Percentiles rank a stretch among this genome's conserved stretches.
Evolutionary conservation across 352 stramenopile species (phyloP).

Genomic region (Pythium rhizo-oryzae): DNA sequence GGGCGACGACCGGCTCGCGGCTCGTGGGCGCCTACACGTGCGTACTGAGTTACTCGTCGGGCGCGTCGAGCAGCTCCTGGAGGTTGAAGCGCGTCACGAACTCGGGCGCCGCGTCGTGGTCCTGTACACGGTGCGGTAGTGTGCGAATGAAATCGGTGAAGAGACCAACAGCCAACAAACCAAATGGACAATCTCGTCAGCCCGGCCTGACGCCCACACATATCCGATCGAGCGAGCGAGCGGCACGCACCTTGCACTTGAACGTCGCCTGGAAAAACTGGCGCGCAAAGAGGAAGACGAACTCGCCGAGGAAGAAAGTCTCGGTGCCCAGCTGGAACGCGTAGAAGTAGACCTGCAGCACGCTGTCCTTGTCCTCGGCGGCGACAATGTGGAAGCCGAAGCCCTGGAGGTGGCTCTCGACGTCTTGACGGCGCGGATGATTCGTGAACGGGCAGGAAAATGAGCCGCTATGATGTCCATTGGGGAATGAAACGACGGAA

Average conservation of each 20-base stretch:
- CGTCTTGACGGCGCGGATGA: conserved; percentile 42
- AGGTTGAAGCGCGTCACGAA: conserved; percentile 78
- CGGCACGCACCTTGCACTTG: conserved; percentile 65
- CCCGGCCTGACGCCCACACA: conserved; percentile 2
- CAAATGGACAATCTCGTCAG: background rate
- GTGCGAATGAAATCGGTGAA: conserved; percentile 1
- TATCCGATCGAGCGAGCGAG: background rate
- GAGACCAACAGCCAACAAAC: conserved; percentile 4
- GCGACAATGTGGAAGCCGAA: conserved; percentile 64
- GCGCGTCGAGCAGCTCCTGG: conserved; percentile 50
- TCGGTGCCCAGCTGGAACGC: conserved; percentile 47
- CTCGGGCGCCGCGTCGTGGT: conserved; percentile 50
- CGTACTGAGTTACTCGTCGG: conserved; percentile 27
- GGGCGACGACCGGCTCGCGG: background rate
- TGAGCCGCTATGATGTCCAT: conserved; percentile 42
- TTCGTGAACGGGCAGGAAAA: conserved; percentile 77
- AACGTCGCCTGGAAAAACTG: conserved; percentile 86
- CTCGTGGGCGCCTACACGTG: background rate
- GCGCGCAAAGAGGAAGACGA: conserved; percentile 69
- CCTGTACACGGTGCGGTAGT: conserved; percentile 28
- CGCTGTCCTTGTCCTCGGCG: conserved; percentile 52
- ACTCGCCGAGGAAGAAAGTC: conserved; percentile 70
- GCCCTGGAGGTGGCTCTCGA: conserved; percentile 46
- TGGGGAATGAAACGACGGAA: background rate
- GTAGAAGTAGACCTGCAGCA: conserved; percentile 78